Evolutionary conservation across 2,329 filamentous ascomycete genomes (phyloP), one percentile per base, ranked within the genome.

Genomic region (Penicillium hesseltinei): DNA sequence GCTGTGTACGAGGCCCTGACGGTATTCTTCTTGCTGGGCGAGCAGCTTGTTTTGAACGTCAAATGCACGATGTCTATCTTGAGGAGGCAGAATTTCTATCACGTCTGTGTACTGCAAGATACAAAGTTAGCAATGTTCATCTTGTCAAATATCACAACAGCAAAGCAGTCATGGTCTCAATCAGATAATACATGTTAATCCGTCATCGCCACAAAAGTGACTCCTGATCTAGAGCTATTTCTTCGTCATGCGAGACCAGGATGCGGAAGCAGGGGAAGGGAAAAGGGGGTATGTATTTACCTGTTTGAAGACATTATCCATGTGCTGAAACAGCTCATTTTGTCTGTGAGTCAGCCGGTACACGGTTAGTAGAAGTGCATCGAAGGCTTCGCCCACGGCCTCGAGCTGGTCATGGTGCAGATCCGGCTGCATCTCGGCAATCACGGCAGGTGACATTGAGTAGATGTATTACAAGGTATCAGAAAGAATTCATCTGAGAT

Each of bases 161-260:
- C 57, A 61, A 44, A 56, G 51, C 40, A 56, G 56, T 53, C 44
- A 45, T 62, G 68, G 64, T 80, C 78, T 75, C 73, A 68, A 48
- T 81, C 79, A 80, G 78, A 74, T 78, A 78, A 81, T 80, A 81
- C 74, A 81, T 81, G 77, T 73, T 75, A 84, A 75, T 89, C 86
- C 80, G 81, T 89, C 88, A 84, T 76, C 71, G 80, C 78, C 81
- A 79, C 80, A 75, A 62, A 68, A 62, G 81, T 78, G 84, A 81
- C 86, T 90, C 82, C 81, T 88, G 88, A 89, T 91, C 88, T 91
- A 91, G 88, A 91, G 88, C 88, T 91, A 27, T 77, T 74, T 78
- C 73, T 6, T 82, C 81, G 74, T 82, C 79, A 81, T 77, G 62
- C 69, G 71, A 75, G 69, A 72, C 66, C 61, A 48, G 43, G 49